Evolutionary conservation across 371 early-diverging fungal species (phyloP).

Genomic region (Syncephalastrum contaminatum): DNA sequence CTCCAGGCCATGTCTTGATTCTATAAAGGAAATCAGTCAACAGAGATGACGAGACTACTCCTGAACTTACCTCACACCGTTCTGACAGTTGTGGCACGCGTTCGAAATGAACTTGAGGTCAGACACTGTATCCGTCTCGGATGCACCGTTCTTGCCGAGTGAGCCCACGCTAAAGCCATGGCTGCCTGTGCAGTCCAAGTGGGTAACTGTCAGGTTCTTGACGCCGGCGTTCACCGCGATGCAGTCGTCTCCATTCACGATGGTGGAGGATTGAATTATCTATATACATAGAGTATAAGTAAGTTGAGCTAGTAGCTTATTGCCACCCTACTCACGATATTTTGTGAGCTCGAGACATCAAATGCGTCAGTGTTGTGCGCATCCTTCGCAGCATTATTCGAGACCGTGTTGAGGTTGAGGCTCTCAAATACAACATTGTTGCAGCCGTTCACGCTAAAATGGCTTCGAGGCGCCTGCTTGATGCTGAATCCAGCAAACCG

Average conservation of each 20-base stretch:
- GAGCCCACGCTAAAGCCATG: slow-evolving; percentile 41
- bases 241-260: slow-evolving; percentile 35
- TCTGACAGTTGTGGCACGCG: slow-evolving; percentile 34
- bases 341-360: slow-evolving; percentile 27
- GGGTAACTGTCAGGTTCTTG: slow-evolving; percentile 23
- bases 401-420: slow-evolving; percentile 26
- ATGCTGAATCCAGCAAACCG: slow-evolving; percentile 31
- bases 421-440: slow-evolving; percentile 25
- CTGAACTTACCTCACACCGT: slow-evolving; percentile 26
- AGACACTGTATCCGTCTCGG: slow-evolving; percentile 17
- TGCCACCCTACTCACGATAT: slow-evolving; percentile 3
- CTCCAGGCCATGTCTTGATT: slow-evolving; percentile 33
- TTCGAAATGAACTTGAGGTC: slow-evolving; percentile 21
- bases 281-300: too few relatives aligned
- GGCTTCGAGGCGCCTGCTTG: slow-evolving; percentile 29
- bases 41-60: not conserved
- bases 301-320: too few relatives aligned
- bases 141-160: slow-evolving; percentile 29
- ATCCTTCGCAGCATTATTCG: slow-evolving; percentile 15
- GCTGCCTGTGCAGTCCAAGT: slow-evolving; percentile 24
- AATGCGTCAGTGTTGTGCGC: slow-evolving; percentile 39
- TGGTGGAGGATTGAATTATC: slow-evolving; percentile 16
- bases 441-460: slow-evolving; percentile 26
- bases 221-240: slow-evolving; percentile 31
- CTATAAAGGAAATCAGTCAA: not conserved